phyloP scores from a whole-genome alignment of 139 green algal genomes.

The Chloropicon primus region DNA sequence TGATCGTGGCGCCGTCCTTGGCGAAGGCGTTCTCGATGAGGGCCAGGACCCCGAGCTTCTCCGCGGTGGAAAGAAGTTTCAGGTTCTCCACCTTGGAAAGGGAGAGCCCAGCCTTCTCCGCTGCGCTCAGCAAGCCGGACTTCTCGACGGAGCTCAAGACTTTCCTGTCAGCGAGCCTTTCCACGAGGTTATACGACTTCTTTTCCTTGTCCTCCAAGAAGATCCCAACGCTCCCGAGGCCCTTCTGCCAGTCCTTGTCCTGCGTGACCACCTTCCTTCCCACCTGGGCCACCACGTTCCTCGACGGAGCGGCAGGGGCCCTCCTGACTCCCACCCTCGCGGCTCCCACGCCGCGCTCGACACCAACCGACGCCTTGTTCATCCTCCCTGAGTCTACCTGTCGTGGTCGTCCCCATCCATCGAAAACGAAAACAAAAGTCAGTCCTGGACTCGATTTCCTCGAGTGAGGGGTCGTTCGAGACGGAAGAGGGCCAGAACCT shows the following conservation, averaged over 20 bases:
- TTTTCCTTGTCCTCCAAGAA: neutral
- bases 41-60: constrained; percentile 33
- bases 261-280: neutral
- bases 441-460: no score
- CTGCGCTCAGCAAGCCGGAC: constrained; percentile 35
- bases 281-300: neutral
- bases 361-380: no score
- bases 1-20: constrained; percentile 18
- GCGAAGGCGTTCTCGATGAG: constrained; percentile 24
- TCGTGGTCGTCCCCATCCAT: no score
- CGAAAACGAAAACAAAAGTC: no score
- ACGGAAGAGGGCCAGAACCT: no score
- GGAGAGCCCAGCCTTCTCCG: constrained; percentile 38
- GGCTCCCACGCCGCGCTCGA: no score
- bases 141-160: constrained; percentile 68
- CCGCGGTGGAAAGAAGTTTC: constrained; percentile 36
- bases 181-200: neutral
- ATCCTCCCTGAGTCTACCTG: no score
- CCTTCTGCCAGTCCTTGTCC: neutral
- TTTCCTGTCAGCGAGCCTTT: constrained; percentile 38
- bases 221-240: neutral
- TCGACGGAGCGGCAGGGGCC: no score
- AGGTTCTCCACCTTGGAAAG: constrained; percentile 38
- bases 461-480: no score
- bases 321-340: no score